Evolutionary conservation across 495 filamentous ascomycete genomes (phyloP), one percentile per base, ranked within the genome.

Genomic region (Podospora pseudocomata): DNA sequence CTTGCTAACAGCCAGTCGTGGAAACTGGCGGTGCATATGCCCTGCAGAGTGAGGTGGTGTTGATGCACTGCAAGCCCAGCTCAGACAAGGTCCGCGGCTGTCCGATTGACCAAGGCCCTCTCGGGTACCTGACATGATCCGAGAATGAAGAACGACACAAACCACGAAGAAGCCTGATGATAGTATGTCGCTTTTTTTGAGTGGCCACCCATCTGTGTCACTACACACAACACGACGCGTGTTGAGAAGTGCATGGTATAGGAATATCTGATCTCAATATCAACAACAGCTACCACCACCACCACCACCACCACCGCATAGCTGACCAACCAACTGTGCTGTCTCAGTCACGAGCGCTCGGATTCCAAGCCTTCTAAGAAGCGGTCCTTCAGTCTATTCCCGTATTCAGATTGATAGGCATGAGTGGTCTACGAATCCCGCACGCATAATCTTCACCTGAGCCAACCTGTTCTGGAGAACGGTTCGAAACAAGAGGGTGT

Each of bases 41-140:
- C 59, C 59, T 61, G 59, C 59, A 61, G 59, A 61, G 19, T 58
- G 56, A 58, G n/a, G 56, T 58, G 56, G n/a, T 20, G 19, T 58
- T 20, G 19, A 58, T 61, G 16, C 6, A 15, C 27, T 23, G 16
- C 59, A 23, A 61, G 59, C 6, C 59, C 59, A 61, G 39, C 15
- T 49, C 39, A 49, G 39, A 49, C 39, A 49, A 49, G 39, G 39
- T 11, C 13, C 39, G 39, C 39, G 15, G 39, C 39, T 49, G 9
- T 49, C 9, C 39, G 39, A 49, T 49, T 49, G 39, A 49, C 39
- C 39, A 58, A 20, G 19, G 19, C 23, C 18, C 19, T 28, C 32
- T 28, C 61, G 61, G 61, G 61, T 63, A 63, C 61, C 61, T 63
- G 61, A 49, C 61, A 63, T 39, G 61, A 19, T 23, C 56, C 56